Percentiles rank a stretch among this genome's conserved stretches.
Evolutionary conservation across 1,284 basidiomycete genomes (phyloP).

Genomic region (Rhodotorula sp.): DNA sequence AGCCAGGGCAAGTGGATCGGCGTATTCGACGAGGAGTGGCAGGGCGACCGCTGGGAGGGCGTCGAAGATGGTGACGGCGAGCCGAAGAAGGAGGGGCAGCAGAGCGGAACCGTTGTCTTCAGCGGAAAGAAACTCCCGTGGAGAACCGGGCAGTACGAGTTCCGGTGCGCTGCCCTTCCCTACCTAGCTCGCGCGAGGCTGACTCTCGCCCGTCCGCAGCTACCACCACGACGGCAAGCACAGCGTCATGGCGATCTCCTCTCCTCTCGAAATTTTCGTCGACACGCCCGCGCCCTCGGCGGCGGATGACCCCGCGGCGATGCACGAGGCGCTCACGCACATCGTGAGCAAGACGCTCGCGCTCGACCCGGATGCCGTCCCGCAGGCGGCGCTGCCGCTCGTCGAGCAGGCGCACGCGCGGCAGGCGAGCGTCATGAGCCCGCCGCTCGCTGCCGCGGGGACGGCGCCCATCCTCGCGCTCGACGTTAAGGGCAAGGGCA

Average conservation of each 20-base stretch:
- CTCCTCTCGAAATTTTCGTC: conserved; percentile 84
- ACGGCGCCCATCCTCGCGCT: neutral
- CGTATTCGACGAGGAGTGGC: conserved; percentile 88
- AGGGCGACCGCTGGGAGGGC: conserved; percentile 73
- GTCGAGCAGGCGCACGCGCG: neutral
- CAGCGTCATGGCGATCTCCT: conserved; percentile 84
- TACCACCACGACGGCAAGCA: conserved; percentile 70
- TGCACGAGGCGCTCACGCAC: conserved; percentile 67
- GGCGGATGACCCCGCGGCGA: conserved; percentile 62
- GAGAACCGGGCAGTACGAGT: conserved; percentile 83
- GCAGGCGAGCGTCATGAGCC: neutral
- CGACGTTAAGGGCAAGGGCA: conserved; percentile 46
- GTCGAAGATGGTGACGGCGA: conserved; percentile 44
- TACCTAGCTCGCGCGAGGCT: too few species aligned
- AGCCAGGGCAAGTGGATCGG: conserved; percentile 91
- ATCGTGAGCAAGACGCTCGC: conserved; percentile 86
- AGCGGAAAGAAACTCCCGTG: conserved; percentile 78
- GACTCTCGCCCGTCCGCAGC: conserved; percentile 16
- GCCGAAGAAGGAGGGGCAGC: neutral
- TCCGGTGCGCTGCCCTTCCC: conserved; percentile 52
- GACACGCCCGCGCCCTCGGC: conserved; percentile 64
- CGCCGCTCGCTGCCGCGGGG: neutral
- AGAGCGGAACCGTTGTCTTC: conserved; percentile 71
- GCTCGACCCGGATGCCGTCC: conserved; percentile 77
- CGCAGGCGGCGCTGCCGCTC: conserved; percentile 58